These are phyloP conservation scores for Withania somnifera DNA, from an alignment of 305 asterid genomes.

Conservation along the genomic window DNA sequence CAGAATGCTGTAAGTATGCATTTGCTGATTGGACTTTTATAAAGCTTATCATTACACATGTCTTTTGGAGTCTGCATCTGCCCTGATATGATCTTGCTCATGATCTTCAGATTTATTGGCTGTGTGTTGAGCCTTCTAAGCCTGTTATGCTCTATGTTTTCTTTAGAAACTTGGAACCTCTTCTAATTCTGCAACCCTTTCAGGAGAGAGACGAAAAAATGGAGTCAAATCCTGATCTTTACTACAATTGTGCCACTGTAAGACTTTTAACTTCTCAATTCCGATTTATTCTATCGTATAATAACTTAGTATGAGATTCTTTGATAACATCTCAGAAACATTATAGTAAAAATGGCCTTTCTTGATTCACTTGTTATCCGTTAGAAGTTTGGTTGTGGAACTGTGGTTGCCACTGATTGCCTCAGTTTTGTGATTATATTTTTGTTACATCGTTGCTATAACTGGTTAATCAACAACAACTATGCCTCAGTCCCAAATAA, in stretches of 20 bases:
- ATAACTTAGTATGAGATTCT: neutral
- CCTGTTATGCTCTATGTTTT: neutral
- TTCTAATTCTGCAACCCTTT: slow-evolving; percentile 9
- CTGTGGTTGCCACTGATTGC: neutral
- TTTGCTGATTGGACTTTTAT: neutral
- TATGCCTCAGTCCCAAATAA: neutral
- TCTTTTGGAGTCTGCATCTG: neutral
- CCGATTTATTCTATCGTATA: slow-evolving; percentile 2
- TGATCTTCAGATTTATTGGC: slow-evolving; percentile 1
- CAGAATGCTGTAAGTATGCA: slow-evolving; percentile 77
- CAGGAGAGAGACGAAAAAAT: slow-evolving; percentile 90
- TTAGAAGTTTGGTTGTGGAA: neutral
- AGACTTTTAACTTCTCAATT: slow-evolving; percentile 18
- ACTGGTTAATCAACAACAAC: neutral
- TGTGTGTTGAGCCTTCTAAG: neutral
- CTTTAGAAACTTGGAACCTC: neutral
- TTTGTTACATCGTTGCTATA: neutral
- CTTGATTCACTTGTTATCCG: neutral
- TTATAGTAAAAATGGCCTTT: neutral
- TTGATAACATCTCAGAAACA: neutral
- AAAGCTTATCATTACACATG: neutral
- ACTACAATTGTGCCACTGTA: slow-evolving; percentile 82
- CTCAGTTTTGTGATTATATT: neutral
- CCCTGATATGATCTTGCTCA: neutral
- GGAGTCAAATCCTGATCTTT: slow-evolving; percentile 77